Base-by-base conservation (phyloP, 169 alveolate genomes). In the Eimeria sp. region DNA sequence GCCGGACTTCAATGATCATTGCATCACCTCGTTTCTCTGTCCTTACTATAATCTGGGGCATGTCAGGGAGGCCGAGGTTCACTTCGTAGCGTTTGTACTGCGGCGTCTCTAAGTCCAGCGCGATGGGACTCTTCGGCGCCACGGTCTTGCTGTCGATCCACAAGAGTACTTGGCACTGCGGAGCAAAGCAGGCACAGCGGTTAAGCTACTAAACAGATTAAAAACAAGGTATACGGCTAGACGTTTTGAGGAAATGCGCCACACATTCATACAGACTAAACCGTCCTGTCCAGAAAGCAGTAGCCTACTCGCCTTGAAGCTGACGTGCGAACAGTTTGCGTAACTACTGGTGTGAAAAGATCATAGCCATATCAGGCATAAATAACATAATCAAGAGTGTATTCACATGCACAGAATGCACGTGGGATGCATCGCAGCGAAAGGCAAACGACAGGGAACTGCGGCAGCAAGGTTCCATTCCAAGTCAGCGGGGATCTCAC, bases 121-220 rank as follows among this genome's bases (percentile, higher is more conserved):
- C 97, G 27, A 98, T 96, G 22, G 99, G 98, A 45, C 96, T 95
- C 83, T 93, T 96, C n/a, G 99, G 98, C 20, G 98, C 98, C 75
- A 97, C 98, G 27, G 97, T 97, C 95, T 96, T 96, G 95, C 97
- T 97, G 95, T 98, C 98, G 3, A 98, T 93, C 96, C 98, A 97
- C 51, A 98, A 95, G 95, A 97, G 97, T 34, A 98, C 95, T 47
- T 92, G 95, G 57, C 95, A 92, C 95, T 92, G 95, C 20, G n/a
- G n/a, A 40, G 84, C 43, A n/a, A 40, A 40, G 72, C 83, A 40
- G 88, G 45, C 34, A 67, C 87, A 43, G 70, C 25, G 10, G 54
- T 30, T 49, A 72, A 49, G n/a, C 82, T 27, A 49, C 82, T 95
- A 83, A 95, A 98, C 83, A 9, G 18, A 18, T 22, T 45, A 20